Percentiles rank a stretch among this genome's conserved stretches.
These are phyloP conservation scores for Psilocybe sp. DNA, from an alignment of 768 basidiomycete species.

Conservation along the genomic window DNA sequence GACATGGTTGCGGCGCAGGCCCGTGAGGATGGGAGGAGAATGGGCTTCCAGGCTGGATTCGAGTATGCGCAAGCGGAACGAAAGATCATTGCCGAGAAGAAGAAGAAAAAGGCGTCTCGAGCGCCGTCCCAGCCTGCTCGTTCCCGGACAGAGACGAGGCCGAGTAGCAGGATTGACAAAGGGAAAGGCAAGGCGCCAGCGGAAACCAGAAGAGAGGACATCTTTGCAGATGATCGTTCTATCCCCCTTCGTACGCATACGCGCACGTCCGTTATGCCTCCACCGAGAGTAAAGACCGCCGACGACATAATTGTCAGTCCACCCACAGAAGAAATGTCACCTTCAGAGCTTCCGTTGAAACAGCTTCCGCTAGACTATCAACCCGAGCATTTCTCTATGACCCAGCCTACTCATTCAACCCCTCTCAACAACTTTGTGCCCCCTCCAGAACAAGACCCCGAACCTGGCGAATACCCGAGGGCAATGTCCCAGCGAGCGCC, in stretches of 20 bases:
- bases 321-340: slow-evolving; percentile 12
- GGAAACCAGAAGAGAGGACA: neutral
- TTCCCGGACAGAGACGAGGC: neutral
- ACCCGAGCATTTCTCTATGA: neutral
- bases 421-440: slow-evolving; percentile 5
- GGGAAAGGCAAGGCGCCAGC: slow-evolving; percentile 12
- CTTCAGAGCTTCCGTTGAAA: slow-evolving; percentile 13
- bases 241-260: neutral
- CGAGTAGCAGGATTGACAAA: slow-evolving; percentile 5
- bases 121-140: neutral
- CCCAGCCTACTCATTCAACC: slow-evolving; percentile 6
- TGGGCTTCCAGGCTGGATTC: slow-evolving; percentile 49
- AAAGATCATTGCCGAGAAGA: slow-evolving; percentile 15
- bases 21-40: slow-evolving; percentile 55
- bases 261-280: slow-evolving; percentile 1
- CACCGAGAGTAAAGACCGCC: neutral
- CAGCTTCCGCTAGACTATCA: slow-evolving; percentile 4
- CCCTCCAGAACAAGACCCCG: slow-evolving; percentile 7
- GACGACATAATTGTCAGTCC: neutral
- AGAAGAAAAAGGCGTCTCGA: neutral
- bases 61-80: slow-evolving; percentile 32
- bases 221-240: neutral
- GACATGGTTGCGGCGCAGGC: slow-evolving; percentile 50
- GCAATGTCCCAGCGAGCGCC: slow-evolving; percentile 2
- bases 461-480: neutral